Conservation (phyloP, 2,329 filamentous ascomycete species). For the Sclerotinia spermophila region DNA sequence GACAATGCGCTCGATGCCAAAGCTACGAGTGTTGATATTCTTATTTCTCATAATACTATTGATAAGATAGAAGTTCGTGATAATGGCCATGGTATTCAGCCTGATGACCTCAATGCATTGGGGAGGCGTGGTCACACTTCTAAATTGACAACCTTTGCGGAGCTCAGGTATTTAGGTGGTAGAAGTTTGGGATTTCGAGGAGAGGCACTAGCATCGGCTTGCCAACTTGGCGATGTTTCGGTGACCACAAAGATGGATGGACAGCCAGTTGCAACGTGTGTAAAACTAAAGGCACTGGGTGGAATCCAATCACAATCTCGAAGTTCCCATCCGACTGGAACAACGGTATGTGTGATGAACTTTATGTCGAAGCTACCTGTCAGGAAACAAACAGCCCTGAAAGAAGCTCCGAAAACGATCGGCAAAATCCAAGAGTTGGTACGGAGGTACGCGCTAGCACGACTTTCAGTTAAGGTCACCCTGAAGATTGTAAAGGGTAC, state of each 20-base stretch:
- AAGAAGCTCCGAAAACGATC: constrained; percentile 55
- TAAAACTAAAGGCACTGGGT: constrained; percentile 43
- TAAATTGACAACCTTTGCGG: constrained; percentile 63
- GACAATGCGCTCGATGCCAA: constrained; percentile 74
- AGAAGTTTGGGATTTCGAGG: constrained; percentile 72
- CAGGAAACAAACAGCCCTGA: constrained; percentile 55
- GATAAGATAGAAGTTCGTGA: constrained; percentile 68
- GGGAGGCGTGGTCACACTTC: constrained; percentile 70
- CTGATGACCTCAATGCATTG: constrained; percentile 57
- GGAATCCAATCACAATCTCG: constrained; percentile 41
- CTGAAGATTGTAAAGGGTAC: constrained; percentile 54
- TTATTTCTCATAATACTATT: constrained; percentile 62
- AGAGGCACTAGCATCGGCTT: constrained; percentile 65
- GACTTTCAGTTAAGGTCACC: constrained; percentile 57
- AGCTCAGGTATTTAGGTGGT: constrained; percentile 54
- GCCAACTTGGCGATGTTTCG: constrained; percentile 54
- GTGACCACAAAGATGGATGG: constrained; percentile 61
- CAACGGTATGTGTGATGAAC: constrained; percentile 57
- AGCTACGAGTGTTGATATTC: constrained; percentile 62
- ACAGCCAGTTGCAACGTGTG: constrained; percentile 54
- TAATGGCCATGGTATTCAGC: constrained; percentile 68
- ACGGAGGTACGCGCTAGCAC: constrained; percentile 62
- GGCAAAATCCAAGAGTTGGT: constrained; percentile 57
- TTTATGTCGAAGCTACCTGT: constrained; percentile 62
- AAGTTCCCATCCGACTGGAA: constrained; percentile 59